Evolutionary conservation across 2,329 filamentous ascomycete species (phyloP).

Genomic region (Verticillium longisporum): DNA sequence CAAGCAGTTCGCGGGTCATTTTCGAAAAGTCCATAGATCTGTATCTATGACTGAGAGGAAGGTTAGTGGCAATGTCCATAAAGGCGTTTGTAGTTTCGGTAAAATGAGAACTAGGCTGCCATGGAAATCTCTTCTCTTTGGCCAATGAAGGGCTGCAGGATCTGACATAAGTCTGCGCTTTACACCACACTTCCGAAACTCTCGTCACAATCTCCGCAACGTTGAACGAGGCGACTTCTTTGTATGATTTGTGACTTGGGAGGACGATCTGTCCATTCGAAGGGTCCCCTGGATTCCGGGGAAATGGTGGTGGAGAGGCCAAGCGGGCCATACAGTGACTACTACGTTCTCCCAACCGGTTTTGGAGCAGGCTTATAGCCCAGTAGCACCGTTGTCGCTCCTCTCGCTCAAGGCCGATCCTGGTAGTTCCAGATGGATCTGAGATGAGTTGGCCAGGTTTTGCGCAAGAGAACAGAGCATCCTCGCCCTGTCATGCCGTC

Average conservation of each 20-base stretch:
- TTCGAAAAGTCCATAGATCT: constrained; percentile 37
- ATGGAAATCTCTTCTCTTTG: constrained; percentile 8
- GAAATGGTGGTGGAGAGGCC: not conserved
- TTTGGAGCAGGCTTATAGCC: constrained; percentile 33
- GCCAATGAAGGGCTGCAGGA: not conserved
- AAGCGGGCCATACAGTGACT: not conserved
- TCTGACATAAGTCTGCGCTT: not conserved
- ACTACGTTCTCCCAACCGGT: constrained; percentile 27
- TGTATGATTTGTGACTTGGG: not conserved
- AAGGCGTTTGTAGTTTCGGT: constrained; percentile 38
- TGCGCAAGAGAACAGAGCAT: not conserved
- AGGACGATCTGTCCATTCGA: not conserved
- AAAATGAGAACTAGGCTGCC: constrained; percentile 45
- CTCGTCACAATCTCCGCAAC: not conserved
- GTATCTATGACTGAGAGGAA: constrained; percentile 43
- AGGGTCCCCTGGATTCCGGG: not conserved
- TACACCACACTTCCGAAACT: not conserved
- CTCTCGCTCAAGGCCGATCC: constrained; percentile 2
- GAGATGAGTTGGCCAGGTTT: not conserved
- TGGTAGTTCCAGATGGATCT: not conserved
- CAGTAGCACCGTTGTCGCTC: constrained; percentile 27
- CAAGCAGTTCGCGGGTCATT: constrained; percentile 30
- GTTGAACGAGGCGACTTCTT: not conserved
- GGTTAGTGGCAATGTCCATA: constrained; percentile 43
- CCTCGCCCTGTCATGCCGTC: not conserved